Percentiles rank a stretch among this genome's conserved stretches.
phyloP scores from a whole-genome alignment of 345 rosid genomes.

The Euclidium syriacum region DNA sequence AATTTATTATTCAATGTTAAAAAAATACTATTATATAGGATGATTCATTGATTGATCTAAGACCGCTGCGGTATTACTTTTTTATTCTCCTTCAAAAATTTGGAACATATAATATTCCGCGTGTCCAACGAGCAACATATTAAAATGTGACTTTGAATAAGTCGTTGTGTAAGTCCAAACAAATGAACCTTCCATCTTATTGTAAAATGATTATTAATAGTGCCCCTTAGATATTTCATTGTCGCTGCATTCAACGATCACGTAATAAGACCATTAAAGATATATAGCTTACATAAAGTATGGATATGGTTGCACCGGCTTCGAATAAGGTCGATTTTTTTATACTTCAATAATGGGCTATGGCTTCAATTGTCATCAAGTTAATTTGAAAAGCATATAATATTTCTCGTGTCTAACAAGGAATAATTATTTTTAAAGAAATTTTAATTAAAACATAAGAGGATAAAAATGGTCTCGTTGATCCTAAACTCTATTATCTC shows the following conservation, averaged over 20 bases:
- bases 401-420: neutral
- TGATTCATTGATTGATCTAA: neutral
- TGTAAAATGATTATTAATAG: neutral
- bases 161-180: neutral
- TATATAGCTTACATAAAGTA: neutral
- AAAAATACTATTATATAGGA: too few species aligned
- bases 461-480: too few species aligned
- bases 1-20: too few species aligned
- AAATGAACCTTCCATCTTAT: neutral
- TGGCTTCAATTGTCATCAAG: neutral
- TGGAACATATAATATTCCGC: neutral
- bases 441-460: too few species aligned
- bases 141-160: neutral
- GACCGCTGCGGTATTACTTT: neutral
- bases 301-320: neutral
- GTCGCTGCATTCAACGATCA: too few species aligned
- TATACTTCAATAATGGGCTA: neutral
- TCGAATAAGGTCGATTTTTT: too few species aligned
- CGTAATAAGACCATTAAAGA: neutral
- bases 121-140: conserved; percentile 16
- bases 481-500: too few species aligned
- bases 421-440: too few species aligned
- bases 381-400: neutral
- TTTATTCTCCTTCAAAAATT: neutral
- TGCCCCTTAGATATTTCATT: too few species aligned